These are phyloP conservation scores for Gentiana straminea DNA, from an alignment of 257 asterid genomes.

Conservation along the genomic window DNA sequence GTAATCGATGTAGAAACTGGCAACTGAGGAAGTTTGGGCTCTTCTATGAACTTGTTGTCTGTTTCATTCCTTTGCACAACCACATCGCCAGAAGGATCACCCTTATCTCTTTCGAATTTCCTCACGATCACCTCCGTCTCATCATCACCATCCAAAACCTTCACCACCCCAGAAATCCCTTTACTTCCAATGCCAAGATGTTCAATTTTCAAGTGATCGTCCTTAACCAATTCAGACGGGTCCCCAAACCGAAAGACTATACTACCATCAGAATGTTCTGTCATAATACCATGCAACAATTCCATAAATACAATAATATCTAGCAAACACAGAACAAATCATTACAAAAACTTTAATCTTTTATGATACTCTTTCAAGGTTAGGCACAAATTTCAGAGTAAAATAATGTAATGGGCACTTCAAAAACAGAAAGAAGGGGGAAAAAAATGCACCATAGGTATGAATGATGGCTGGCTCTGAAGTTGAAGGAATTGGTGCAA, in stretches of 20 bases:
- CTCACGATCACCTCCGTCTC: constrained; percentile 23
- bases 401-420: not conserved
- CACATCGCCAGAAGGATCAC: too few relatives aligned
- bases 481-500: constrained; percentile 17
- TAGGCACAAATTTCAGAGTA: too few relatives aligned
- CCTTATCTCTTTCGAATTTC: constrained; percentile 14
- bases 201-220: constrained; percentile 23
- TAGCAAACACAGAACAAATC: not conserved
- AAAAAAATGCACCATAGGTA: constrained; percentile 38
- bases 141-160: constrained; percentile 21
- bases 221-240: constrained; percentile 33
- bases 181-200: constrained; percentile 19
- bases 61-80: too few relatives aligned
- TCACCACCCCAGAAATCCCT: constrained; percentile 20
- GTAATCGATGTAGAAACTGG: not conserved
- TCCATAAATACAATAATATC: constrained; percentile 9
- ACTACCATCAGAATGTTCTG: constrained; percentile 83
- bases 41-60: constrained; percentile 1
- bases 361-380: not conserved
- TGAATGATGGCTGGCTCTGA: constrained; percentile 38
- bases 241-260: constrained; percentile 72
- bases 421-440: not conserved
- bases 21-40: not conserved
- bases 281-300: constrained; percentile 21
- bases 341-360: not conserved